phyloP scores from a whole-genome alignment of 73 alveolate genomes.

The Paramecium sexaurelia region DNA sequence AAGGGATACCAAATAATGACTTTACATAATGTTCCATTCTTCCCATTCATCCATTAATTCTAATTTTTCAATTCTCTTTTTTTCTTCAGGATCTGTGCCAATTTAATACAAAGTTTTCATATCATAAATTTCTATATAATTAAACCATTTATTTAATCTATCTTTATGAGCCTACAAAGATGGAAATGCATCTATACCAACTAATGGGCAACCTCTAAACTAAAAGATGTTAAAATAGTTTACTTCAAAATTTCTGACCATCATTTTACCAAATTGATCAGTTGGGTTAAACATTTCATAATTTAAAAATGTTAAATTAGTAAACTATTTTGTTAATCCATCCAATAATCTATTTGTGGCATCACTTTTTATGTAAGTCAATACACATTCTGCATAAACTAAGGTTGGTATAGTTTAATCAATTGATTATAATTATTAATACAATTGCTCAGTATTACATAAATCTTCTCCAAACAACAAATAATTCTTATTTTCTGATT shows the following conservation, averaged over 20 bases:
- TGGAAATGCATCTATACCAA: slow-evolving; percentile 84
- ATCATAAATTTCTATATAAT: slow-evolving; percentile 74
- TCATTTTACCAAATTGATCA: slow-evolving; percentile 93
- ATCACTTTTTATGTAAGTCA: slow-evolving; percentile 81
- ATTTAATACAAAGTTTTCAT: slow-evolving; percentile 78
- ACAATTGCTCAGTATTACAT: slow-evolving; percentile 71
- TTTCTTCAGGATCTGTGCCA: slow-evolving; percentile 80
- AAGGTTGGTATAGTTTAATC: slow-evolving; percentile 72
- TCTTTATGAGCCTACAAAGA: slow-evolving; percentile 79
- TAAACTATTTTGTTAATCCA: slow-evolving; percentile 71
- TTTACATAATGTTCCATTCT: slow-evolving; percentile 90
- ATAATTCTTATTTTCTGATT: slow-evolving; percentile 60
- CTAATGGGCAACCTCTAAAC: slow-evolving; percentile 85
- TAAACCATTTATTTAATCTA: slow-evolving; percentile 81
- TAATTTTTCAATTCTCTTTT: slow-evolving; percentile 83
- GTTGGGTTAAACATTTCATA: slow-evolving; percentile 95
- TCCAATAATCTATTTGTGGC: slow-evolving; percentile 77
- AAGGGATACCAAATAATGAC: slow-evolving; percentile 80
- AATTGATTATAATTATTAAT: slow-evolving; percentile 58
- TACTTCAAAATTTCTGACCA: slow-evolving; percentile 90
- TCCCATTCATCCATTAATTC: slow-evolving; percentile 98
- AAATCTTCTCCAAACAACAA: slow-evolving; percentile 77
- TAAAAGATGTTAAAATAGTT: not conserved
- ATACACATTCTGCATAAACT: slow-evolving; percentile 89
- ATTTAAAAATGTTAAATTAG: slow-evolving; percentile 71